Evolutionary conservation across 2,329 filamentous ascomycete genomes (phyloP).

Genomic region (Byssochlamys sp.): DNA sequence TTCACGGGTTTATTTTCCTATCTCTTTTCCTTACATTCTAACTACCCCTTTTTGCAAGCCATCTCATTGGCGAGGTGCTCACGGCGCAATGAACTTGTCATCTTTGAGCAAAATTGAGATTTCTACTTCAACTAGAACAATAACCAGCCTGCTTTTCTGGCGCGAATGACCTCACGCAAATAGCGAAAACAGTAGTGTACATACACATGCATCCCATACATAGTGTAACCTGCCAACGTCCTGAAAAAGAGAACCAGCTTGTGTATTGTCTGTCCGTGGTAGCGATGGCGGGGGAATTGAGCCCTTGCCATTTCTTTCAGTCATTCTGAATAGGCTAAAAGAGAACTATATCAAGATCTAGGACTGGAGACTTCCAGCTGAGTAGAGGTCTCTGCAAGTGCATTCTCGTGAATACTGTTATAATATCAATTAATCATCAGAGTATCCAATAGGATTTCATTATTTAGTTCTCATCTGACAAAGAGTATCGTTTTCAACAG

Average conservation of each 20-base stretch:
- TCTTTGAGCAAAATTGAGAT: background rate
- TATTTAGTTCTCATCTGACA: background rate
- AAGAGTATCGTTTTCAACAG: background rate
- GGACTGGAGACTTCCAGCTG: too few species aligned
- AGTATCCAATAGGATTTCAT: background rate
- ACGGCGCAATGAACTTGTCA: conserved; percentile 22
- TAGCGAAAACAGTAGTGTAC: too few species aligned
- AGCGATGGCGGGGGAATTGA: too few species aligned
- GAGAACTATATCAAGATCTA: too few species aligned
- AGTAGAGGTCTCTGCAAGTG: too few species aligned
- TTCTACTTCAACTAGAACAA: conserved; percentile 1
- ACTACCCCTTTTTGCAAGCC: conserved; percentile 7
- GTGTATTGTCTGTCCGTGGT: too few species aligned
- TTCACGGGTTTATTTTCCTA: conserved; percentile 7
- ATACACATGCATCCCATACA: background rate
- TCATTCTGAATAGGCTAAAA: too few species aligned
- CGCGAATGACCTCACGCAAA: too few species aligned
- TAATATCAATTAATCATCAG: too few species aligned
- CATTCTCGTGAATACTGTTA: too few species aligned
- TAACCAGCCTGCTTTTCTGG: background rate
- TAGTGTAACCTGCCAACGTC: background rate
- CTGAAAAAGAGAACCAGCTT: background rate
- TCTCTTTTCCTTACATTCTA: conserved; percentile 8
- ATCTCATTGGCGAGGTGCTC: conserved; percentile 23
- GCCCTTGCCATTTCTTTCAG: too few species aligned